Evolutionary conservation across 257 asterid species (phyloP).

Genomic region (Phtheirospermum japonicum): DNA sequence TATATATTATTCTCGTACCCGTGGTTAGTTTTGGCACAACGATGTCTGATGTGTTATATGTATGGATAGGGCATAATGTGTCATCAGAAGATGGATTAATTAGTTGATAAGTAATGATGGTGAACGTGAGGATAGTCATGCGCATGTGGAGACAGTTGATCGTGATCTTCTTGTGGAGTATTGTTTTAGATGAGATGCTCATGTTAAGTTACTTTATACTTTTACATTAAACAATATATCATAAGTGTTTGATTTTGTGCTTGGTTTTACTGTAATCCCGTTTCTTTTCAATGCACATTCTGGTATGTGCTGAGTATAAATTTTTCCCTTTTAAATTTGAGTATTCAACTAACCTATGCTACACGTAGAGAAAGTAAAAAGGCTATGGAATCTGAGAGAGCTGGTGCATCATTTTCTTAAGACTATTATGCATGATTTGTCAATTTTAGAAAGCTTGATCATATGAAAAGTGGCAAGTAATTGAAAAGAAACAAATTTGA

Average conservation of each 20-base stretch:
- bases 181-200: conserved; percentile 38
- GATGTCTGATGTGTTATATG: conserved; percentile 32
- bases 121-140: conserved; percentile 27
- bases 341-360: no score
- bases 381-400: neutral
- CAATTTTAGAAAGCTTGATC: neutral
- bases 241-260: neutral
- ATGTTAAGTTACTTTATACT: conserved; percentile 28
- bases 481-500: no score
- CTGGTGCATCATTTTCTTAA: no score
- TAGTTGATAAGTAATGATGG: conserved; percentile 32
- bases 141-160: conserved; percentile 31
- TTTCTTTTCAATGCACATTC: neutral
- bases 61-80: conserved; percentile 45
- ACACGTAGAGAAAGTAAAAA: no score
- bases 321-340: neutral
- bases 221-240: neutral
- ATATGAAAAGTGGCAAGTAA: neutral
- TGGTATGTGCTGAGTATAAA: neutral
- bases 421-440: neutral
- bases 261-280: neutral
- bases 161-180: conserved; percentile 37
- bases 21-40: conserved; percentile 23
- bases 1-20: conserved; percentile 39
- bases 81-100: conserved; percentile 23